Conservation (phyloP, 331 rosid species). For the Pyrus hybrid region DNA sequence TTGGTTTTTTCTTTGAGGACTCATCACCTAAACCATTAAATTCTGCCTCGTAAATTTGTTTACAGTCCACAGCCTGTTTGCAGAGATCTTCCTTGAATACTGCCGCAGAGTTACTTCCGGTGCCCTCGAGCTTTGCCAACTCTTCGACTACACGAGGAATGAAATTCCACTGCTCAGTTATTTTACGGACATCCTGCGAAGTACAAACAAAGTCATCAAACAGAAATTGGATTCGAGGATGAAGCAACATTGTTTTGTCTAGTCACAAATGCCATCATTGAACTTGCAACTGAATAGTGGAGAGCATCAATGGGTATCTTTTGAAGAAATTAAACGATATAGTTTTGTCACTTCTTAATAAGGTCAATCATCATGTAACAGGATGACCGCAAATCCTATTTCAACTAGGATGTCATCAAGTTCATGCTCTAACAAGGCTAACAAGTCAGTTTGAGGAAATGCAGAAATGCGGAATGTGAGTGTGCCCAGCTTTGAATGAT, state of each 20-base stretch:
- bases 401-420: background rate
- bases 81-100: slow-evolving; percentile 58
- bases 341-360: background rate
- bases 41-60: slow-evolving; percentile 58
- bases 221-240: background rate
- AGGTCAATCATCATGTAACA: background rate
- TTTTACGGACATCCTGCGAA: slow-evolving; percentile 46
- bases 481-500: background rate
- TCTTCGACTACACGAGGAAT: slow-evolving; percentile 74
- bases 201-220: background rate
- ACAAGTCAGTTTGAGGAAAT: background rate
- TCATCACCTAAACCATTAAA: slow-evolving; percentile 29
- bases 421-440: background rate
- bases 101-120: slow-evolving; percentile 16
- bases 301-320: too few relatives aligned
- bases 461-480: background rate
- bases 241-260: too few relatives aligned
- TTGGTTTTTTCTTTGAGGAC: slow-evolving; percentile 24
- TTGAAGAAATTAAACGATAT: background rate
- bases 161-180: slow-evolving; percentile 68
- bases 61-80: slow-evolving; percentile 53
- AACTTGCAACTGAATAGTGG: too few relatives aligned
- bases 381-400: background rate
- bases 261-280: too few relatives aligned
- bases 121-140: slow-evolving; percentile 47